Evolutionary conservation across 2,329 filamentous ascomycete species (phyloP), one percentile per base, ranked within the genome.

Genomic region (Podosphaera fusca): DNA sequence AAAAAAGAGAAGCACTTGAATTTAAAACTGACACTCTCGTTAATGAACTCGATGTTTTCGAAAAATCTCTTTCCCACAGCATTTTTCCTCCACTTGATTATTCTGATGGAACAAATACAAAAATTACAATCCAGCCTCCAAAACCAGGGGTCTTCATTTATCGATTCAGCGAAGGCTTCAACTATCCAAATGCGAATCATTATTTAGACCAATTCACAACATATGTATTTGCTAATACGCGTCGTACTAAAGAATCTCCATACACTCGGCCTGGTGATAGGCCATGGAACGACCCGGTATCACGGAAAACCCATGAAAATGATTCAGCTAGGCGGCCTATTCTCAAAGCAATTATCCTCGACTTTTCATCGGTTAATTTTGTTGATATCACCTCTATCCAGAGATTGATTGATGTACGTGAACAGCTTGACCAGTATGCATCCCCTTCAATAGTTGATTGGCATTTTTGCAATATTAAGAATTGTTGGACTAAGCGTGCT

Each of bases 111-210:
- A 88, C 87, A 1, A 96, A 96, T 68, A 90, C 90, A 0, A 76
- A 83, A 33, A 75, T 96, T 52, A 76, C 84, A 9, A 74, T 94
- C n/a, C 75, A 85, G 60, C 80, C 80, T 57, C 89, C 92, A 0
- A 87, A 92, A 64, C 90, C 90, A 0, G 92, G 92, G 56, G 78
- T 98, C 62, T 94, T 96, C 70, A 94, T 96, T 66, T 96, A 94
- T 72, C 82, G 90, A 50, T 95, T 95, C 69, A 81, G 85, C 0
- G 90, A 96, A 71, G 87, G 89, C 49, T 95, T 94, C 75, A 94
- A 92, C 70, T 98, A 96, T 65, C 87, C 90, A 59, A 98, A 95
- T 64, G 88, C 88, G 29, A 87, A 87, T 65, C 82, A 87, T 67
- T 88, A 94, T 61, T 79, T 95, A 58, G 88, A 95, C 65, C 79